Percentiles rank a stretch among this genome's conserved stretches.
phyloP scores from a whole-genome alignment of 202 grass and related monocot species.

The Cymbopogon flexuosus region DNA sequence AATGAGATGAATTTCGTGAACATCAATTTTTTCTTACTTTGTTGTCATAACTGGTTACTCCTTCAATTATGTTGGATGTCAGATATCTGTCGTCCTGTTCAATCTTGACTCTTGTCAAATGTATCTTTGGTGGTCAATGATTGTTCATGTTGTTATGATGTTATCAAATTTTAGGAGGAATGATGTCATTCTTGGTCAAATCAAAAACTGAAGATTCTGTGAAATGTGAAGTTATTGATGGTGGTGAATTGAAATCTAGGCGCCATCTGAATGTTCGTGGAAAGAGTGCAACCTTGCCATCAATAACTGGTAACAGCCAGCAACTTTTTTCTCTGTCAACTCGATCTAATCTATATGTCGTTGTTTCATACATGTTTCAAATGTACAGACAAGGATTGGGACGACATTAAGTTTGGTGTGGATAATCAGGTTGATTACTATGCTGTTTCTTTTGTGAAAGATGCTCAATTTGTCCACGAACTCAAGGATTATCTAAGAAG shows the following conservation, averaged over 20 bases:
- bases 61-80: conserved; percentile 4
- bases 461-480: conserved; percentile 95
- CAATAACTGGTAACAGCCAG: conserved; percentile 74
- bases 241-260: conserved; percentile 97
- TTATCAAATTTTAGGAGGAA: conserved; percentile 68
- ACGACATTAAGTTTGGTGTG: conserved; percentile 98
- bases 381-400: conserved; percentile 96
- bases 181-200: conserved; percentile 91
- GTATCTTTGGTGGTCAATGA: background rate
- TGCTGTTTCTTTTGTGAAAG: conserved; percentile 99
- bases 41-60: conserved; percentile 1
- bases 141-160: conserved; percentile 21
- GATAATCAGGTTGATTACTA: conserved; percentile 98
- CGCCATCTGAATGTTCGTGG: conserved; percentile 93
- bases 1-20: background rate
- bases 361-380: conserved; percentile 29
- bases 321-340: background rate
- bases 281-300: conserved; percentile 97
- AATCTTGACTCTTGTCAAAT: conserved; percentile 13
- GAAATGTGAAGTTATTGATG: conserved; percentile 93
- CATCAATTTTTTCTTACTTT: conserved; percentile 20
- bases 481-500: conserved; percentile 94
- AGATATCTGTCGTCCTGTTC: conserved; percentile 18
- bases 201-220: conserved; percentile 92
- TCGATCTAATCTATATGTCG: background rate